These are phyloP conservation scores for Nannochloropsis granulata DNA, from an alignment of 108 stramenopile genomes.

Conservation along the genomic window DNA sequence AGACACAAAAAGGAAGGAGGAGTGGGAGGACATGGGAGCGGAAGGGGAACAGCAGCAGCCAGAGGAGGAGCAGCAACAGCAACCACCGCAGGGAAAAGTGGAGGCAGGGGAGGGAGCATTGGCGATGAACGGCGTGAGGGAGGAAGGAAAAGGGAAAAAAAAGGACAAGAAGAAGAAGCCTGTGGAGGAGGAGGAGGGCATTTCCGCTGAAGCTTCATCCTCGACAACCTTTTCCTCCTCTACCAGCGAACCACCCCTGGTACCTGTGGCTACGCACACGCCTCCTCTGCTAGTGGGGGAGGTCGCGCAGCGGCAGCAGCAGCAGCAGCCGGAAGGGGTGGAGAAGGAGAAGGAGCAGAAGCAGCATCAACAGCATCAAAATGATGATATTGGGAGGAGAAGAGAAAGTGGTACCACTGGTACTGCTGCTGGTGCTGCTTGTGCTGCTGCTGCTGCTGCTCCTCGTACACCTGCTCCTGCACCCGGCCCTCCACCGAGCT, in stretches of 20 bases:
- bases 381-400: too few relatives aligned
- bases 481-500: neutral
- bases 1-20: neutral
- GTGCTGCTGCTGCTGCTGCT: too few relatives aligned
- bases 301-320: neutral
- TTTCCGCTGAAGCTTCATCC: too few relatives aligned
- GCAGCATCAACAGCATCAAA: too few relatives aligned
- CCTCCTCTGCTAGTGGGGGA: neutral
- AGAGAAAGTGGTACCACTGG: too few relatives aligned
- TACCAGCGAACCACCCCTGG: neutral
- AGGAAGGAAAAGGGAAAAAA: neutral
- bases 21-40: neutral
- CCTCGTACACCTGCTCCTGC: neutral
- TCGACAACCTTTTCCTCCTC: too few relatives aligned
- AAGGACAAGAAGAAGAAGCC: neutral
- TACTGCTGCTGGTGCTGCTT: too few relatives aligned
- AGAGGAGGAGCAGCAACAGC: neutral
- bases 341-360: neutral
- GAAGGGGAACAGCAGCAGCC: neutral
- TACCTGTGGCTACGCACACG: neutral
- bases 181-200: neutral
- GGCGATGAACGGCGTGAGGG: neutral
- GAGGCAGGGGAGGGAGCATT: neutral
- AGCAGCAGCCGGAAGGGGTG: neutral
- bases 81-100: neutral